Base-by-base conservation (phyloP, 106 monocot genomes). In the Acanthochlamys bracteata region DNA sequence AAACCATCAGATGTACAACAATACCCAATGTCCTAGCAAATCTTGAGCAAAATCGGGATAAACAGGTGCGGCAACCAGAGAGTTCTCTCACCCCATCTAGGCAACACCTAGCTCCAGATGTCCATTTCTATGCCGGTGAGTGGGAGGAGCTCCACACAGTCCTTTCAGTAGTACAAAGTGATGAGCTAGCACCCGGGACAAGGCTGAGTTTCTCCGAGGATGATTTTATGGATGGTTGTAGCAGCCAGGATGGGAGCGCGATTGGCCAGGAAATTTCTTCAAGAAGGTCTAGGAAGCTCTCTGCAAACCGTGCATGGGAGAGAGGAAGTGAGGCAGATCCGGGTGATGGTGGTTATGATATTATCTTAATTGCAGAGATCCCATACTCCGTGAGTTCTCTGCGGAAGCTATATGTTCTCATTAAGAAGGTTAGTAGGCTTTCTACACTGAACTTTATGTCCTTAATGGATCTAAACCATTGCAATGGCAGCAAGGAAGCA, bases 291-390 rank as follows among this genome's bases (percentile, higher is more conserved):
- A 83, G 87, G 76, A 95, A 90, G 68, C 84, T 87, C 39, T 90
- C 87, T 3, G 86, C 90, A 39, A 95, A 86, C 64, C 94, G 86
- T 45, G 86, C 94, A 15, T 95, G 94, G 82, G 94, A 87, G 82
- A 90, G 94, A 70, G 94, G 82, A 46, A 87, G 53, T 64, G 94
- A 95, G 33, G 73, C 53, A 1, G 75, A 76, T 22, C 19, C 55
- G 25, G 79, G 49, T 56, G 84, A 84, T 27, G 86, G 87, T 15
- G 94, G 94, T 1, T 95, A 95, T 69, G 94, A 95, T 53, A 69
- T 90, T 26, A 76, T 87, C 67, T 55, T 95, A 24, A 75, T 95
- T 40, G 66, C 79, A 27, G 90, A 95, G 33, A 77, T 87, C 40
- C 79, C 89, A 0, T 73, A 71, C 17, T 80, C 87, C 0, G 58